Evolutionary conservation across 106 monocot genomes (phyloP).

Genomic region (Allium sativum): DNA sequence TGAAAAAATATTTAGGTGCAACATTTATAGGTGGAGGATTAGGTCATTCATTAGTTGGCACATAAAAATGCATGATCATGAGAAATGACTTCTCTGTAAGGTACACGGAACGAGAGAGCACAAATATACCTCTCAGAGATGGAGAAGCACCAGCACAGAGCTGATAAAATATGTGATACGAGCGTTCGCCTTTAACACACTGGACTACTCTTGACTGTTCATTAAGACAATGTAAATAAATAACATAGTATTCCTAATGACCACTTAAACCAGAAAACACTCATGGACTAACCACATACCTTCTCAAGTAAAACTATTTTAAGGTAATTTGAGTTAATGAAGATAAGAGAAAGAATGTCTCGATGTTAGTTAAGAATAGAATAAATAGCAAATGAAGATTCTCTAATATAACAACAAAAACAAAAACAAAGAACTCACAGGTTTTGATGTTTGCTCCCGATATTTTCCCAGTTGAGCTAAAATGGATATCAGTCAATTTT

Average conservation of each 20-base stretch:
- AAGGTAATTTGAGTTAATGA: not conserved
- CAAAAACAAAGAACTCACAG: too few species aligned
- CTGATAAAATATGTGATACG: constrained; percentile 98
- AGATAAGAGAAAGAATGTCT: constrained; percentile 7
- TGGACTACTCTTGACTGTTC: constrained; percentile 96
- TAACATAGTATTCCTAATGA: too few species aligned
- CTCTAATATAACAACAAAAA: too few species aligned
- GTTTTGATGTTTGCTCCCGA: constrained; percentile 91
- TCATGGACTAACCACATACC: constrained; percentile 53
- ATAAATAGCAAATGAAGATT: too few species aligned
- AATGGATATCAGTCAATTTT: constrained; percentile 92
- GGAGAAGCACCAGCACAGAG: constrained; percentile 80
- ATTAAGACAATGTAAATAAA: too few species aligned
- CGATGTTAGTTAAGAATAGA: constrained; percentile 3
- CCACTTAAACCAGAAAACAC: too few species aligned
- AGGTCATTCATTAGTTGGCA: too few species aligned
- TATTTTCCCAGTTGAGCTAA: constrained; percentile 70
- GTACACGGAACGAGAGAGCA: not conserved
- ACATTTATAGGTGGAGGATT: too few species aligned
- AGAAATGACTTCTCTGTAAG: too few species aligned
- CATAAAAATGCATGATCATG: too few species aligned
- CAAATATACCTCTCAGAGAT: constrained; percentile 56
- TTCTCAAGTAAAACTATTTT: constrained; percentile 88
- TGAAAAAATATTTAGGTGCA: too few species aligned
- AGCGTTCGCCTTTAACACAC: constrained; percentile 74